Conservation (phyloP, 108 stramenopile genomes). For the Skeletonema grethae region DNA sequence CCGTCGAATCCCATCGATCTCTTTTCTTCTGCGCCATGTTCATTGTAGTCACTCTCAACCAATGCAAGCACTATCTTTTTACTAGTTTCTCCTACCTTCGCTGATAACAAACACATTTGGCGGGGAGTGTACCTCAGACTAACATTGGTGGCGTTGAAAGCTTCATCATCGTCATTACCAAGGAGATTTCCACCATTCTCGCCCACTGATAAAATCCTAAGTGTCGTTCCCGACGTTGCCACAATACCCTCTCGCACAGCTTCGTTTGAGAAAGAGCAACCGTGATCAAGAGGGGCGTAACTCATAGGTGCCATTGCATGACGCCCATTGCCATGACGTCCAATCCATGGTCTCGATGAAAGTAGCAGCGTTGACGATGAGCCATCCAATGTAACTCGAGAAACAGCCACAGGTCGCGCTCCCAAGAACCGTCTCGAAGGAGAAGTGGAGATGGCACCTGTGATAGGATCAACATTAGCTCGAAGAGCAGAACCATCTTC, state of each 20-base stretch:
- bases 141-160: constrained; percentile 90
- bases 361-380: constrained; percentile 81
- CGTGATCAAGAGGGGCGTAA: constrained; percentile 93
- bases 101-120: constrained; percentile 82
- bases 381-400: constrained; percentile 77
- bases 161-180: constrained; percentile 78
- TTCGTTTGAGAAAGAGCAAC: constrained; percentile 88
- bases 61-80: constrained; percentile 85
- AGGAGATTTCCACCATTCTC: constrained; percentile 49
- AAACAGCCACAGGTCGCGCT: constrained; percentile 87
- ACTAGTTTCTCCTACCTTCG: constrained; percentile 30
- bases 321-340: constrained; percentile 63
- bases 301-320: constrained; percentile 91
- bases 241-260: constrained; percentile 94
- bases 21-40: constrained; percentile 82
- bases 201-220: constrained; percentile 92
- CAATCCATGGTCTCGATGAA: constrained; percentile 94
- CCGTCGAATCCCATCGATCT: constrained; percentile 77
- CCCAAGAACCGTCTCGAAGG: constrained; percentile 94
- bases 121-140: constrained; percentile 95
- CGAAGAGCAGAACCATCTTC: constrained; percentile 90
- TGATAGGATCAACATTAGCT: constrained; percentile 83
- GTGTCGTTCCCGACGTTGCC: constrained; percentile 89
- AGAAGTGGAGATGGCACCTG: constrained; percentile 87
- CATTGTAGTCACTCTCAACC: constrained; percentile 95